These are phyloP conservation scores for Macroventuria anomochaeta DNA, from an alignment of 2,329 filamentous ascomycete genomes.

Conservation along the genomic window DNA sequence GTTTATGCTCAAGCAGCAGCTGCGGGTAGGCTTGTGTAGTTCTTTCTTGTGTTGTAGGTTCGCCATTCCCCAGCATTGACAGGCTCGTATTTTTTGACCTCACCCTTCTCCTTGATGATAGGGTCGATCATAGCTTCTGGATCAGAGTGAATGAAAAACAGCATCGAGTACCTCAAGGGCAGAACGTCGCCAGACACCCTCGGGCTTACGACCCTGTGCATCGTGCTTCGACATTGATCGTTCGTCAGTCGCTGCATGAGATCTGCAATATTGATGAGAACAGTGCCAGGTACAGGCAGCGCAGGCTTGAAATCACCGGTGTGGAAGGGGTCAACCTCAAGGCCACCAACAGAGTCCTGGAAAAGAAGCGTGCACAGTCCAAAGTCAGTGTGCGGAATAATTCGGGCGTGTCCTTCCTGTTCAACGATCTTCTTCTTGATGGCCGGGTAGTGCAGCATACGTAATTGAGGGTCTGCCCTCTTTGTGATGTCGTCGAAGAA, in stretches of 20 bases:
- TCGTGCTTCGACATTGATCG: slow-evolving; percentile 44
- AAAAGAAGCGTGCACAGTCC: slow-evolving; percentile 49
- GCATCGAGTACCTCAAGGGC: slow-evolving; percentile 47
- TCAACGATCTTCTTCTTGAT: slow-evolving; percentile 31
- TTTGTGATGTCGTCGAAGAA: slow-evolving; percentile 37
- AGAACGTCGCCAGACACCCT: slow-evolving; percentile 33
- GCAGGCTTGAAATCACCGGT: slow-evolving; percentile 35
- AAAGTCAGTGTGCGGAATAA: slow-evolving; percentile 43
- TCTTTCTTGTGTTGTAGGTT: slow-evolving; percentile 41
- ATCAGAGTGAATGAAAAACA: slow-evolving; percentile 50
- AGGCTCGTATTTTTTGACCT: slow-evolving; percentile 48
- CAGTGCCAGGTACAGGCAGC: slow-evolving; percentile 30
- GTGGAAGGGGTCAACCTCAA: slow-evolving; percentile 45
- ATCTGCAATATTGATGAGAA: slow-evolving; percentile 38
- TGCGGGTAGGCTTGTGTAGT: slow-evolving; percentile 25
- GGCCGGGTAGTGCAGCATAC: slow-evolving; percentile 38
- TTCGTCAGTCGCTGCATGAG: slow-evolving; percentile 34
- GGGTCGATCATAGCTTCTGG: slow-evolving; percentile 45
- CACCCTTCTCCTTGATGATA: slow-evolving; percentile 39
- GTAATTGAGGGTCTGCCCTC: slow-evolving; percentile 34
- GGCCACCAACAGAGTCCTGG: slow-evolving; percentile 47
- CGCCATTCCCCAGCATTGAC: slow-evolving; percentile 47
- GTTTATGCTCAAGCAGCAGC: neutral
- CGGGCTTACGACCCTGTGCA: slow-evolving; percentile 48
- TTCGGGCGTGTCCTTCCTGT: slow-evolving; percentile 33